These are phyloP conservation scores for Russula compacta DNA, from an alignment of 768 basidiomycete species.

Conservation along the genomic window DNA sequence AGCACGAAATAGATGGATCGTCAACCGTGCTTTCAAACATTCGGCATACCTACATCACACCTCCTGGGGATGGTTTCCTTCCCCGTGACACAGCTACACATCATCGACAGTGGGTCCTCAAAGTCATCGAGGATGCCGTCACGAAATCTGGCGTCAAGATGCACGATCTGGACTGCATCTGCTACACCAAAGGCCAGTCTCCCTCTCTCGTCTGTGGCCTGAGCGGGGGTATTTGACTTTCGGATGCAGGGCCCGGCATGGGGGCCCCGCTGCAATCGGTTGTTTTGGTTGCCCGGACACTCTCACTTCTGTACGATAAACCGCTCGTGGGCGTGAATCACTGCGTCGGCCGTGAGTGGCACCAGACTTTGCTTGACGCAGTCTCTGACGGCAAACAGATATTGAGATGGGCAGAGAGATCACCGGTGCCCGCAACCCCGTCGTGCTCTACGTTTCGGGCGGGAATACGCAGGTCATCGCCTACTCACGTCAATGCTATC, in stretches of 20 bases:
- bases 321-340: constrained; percentile 98
- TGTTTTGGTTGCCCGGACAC: constrained; percentile 83
- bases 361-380: not conserved
- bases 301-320: constrained; percentile 80
- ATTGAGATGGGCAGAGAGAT: constrained; percentile 98
- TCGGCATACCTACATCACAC: constrained; percentile 97
- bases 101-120: constrained; percentile 86
- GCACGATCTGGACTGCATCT: constrained; percentile 85
- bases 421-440: constrained; percentile 88
- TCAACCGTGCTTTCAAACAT: constrained; percentile 82
- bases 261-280: constrained; percentile 95
- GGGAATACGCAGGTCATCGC: constrained; percentile 99
- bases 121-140: constrained; percentile 72
- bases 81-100: constrained; percentile 93
- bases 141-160: constrained; percentile 58
- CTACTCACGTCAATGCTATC: constrained; percentile 93
- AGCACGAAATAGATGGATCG: constrained; percentile 65
- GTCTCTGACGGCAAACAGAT: constrained; percentile 40
- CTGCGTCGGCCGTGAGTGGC: constrained; percentile 83
- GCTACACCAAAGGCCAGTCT: constrained; percentile 83
- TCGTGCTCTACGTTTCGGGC: constrained; percentile 96
- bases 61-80: constrained; percentile 95
- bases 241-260: constrained; percentile 87
- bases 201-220: not conserved
- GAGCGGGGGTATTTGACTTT: not conserved